phyloP scores from a whole-genome alignment of 768 basidiomycete species.

The Imleria badia region DNA sequence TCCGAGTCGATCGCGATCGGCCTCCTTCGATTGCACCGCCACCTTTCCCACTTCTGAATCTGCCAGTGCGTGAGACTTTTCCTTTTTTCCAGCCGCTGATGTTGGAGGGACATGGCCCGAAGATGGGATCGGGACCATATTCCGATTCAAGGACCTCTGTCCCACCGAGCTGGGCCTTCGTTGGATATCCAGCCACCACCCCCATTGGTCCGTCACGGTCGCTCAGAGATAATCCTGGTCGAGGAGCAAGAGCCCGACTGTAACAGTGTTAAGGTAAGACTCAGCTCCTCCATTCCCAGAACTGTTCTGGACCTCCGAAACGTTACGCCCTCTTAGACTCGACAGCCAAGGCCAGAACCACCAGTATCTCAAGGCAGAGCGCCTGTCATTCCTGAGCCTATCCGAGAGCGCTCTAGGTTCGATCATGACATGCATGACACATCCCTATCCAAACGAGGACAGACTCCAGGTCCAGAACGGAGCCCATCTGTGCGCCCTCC shows the following conservation, averaged over 20 bases:
- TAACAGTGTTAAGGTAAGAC: slow-evolving; percentile 20
- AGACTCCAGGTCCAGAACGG: slow-evolving; percentile 19
- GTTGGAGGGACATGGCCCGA: slow-evolving; percentile 28
- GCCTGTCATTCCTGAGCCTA: slow-evolving; percentile 9
- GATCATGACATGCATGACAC: background rate
- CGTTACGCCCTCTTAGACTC: slow-evolving; percentile 11
- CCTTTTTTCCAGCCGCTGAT: too few species aligned
- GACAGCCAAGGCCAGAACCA: background rate
- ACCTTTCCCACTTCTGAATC: too few species aligned
- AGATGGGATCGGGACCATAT: slow-evolving; percentile 26
- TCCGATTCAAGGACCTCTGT: slow-evolving; percentile 47
- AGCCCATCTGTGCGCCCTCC: slow-evolving; percentile 25
- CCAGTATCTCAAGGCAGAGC: background rate
- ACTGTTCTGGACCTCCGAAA: slow-evolving; percentile 22
- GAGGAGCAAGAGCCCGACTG: slow-evolving; percentile 46
- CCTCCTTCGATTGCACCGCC: too few species aligned
- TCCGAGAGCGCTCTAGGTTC: slow-evolving; percentile 1
- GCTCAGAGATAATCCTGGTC: slow-evolving; percentile 41
- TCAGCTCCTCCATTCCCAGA: slow-evolving; percentile 30
- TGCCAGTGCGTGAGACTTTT: too few species aligned
- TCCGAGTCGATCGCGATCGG: too few species aligned
- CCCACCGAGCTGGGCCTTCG: slow-evolving; percentile 45
- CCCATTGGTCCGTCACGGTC: slow-evolving; percentile 48
- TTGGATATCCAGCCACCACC: slow-evolving; percentile 56
- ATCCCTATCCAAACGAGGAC: slow-evolving; percentile 15